phyloP scores from a whole-genome alignment of 2,329 filamentous ascomycete genomes.

The Coniochaeta hoffmannii region DNA sequence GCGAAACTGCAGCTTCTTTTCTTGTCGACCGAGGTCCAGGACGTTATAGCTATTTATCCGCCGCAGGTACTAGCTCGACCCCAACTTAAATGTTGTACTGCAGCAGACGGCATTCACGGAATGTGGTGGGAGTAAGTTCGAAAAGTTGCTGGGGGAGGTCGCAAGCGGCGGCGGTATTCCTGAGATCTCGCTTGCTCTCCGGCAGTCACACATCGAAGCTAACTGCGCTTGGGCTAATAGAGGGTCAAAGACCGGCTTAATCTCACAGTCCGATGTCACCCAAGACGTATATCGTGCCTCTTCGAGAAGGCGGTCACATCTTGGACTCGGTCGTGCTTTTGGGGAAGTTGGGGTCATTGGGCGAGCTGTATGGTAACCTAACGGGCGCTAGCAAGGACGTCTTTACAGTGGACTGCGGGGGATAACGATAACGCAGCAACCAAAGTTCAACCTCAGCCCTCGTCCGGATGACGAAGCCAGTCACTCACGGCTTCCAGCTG shows the following conservation, averaged over 20 bases:
- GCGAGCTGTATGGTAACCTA: background rate
- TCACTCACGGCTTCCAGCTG: background rate
- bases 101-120: background rate
- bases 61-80: background rate
- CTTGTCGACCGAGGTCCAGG: background rate
- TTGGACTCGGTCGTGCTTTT: background rate
- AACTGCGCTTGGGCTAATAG: background rate
- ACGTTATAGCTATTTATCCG: background rate
- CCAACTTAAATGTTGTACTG: background rate
- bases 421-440: too few relatives aligned
- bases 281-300: background rate
- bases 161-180: background rate
- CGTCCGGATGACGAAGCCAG: too few relatives aligned
- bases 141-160: background rate
- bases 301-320: background rate
- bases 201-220: background rate
- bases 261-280: background rate
- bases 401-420: background rate
- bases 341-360: background rate
- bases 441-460: too few relatives aligned
- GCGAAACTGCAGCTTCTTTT: background rate
- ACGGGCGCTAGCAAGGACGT: background rate
- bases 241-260: background rate
- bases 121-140: background rate
- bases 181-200: background rate